phyloP scores from a whole-genome alignment of 78 protist genomes.

The Dictyostelium firmibasis region DNA sequence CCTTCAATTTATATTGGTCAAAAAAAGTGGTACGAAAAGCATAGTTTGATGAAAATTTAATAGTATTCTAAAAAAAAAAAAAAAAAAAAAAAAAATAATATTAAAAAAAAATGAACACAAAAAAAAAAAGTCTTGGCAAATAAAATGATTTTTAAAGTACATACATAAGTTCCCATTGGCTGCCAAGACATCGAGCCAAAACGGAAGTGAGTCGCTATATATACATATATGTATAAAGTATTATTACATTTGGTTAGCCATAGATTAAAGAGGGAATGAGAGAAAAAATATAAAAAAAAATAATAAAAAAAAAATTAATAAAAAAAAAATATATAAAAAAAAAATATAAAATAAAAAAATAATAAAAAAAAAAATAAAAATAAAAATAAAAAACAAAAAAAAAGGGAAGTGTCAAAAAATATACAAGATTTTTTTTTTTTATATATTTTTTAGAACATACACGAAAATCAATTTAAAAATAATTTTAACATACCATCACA shows the following conservation, averaged over 20 bases:
- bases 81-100: background rate
- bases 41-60: background rate
- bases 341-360: background rate
- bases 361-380: background rate
- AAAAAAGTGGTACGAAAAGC: background rate
- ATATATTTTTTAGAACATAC: background rate
- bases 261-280: too few relatives aligned
- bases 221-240: too few relatives aligned
- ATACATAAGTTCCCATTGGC: background rate
- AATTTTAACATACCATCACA: background rate
- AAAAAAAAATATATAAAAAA: background rate
- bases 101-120: background rate
- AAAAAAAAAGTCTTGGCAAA: too few relatives aligned
- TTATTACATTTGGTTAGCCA: too few relatives aligned
- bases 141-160: background rate
- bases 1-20: background rate
- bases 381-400: background rate
- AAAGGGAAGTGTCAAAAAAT: too few relatives aligned
- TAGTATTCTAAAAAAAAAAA: background rate
- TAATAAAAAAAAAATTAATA: background rate
- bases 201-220: constrained; percentile 13
- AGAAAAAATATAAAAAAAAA: background rate
- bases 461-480: background rate
- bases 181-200: constrained; percentile 39
- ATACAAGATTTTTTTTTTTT: too few relatives aligned